Evolutionary conservation across 345 rosid species (phyloP), one percentile per base, ranked within the genome.

Genomic region (Raphanus sativus): DNA sequence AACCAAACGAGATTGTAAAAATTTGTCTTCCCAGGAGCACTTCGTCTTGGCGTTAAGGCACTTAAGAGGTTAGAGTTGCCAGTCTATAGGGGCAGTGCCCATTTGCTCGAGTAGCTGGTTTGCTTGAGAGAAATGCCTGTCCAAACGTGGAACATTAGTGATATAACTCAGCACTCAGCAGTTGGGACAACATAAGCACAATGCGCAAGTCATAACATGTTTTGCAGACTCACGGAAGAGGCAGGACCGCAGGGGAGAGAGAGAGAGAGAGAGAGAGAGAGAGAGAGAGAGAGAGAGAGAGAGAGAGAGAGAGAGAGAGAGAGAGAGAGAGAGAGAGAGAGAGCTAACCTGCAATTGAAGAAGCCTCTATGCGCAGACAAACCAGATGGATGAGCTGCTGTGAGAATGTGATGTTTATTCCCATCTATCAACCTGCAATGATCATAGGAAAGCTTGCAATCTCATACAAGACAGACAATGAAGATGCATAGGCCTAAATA

Each of bases 321-420:
- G 45, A 8, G 45, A 38, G 45, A 38, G 12, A 38, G 13, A 9
- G 9, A 34, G 10, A 34, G 8, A 34, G 16, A 52, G 3, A 58
- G 4, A 74, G 76, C 86, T 79, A 78, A 95, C 98, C 97, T 88
- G 97, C 99, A 95, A 73, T 94, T 90, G 75, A 95, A 95, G 88
- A 91, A 95, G 81, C 99, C 99, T 81, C 87, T 84, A 59, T 92
- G 79, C 68, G 99, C 99, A 48, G 99, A 95, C 84, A 95, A 89
- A 76, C 99, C 99, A 80, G 99, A 95, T 34, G 99, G 99, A 87
- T 95, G 99, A 21, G 99, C 99, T 62, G 99, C 92, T 84, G 89
- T 91, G 78, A 92, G 97, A 73, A 92, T 86, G 74, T 89, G 90
- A 87, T 95, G 99, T 76, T 86, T 95, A 74, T 81, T 84, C 82